These are phyloP conservation scores for Physcia stellaris DNA, from an alignment of 495 filamentous ascomycete species.

Conservation along the genomic window DNA sequence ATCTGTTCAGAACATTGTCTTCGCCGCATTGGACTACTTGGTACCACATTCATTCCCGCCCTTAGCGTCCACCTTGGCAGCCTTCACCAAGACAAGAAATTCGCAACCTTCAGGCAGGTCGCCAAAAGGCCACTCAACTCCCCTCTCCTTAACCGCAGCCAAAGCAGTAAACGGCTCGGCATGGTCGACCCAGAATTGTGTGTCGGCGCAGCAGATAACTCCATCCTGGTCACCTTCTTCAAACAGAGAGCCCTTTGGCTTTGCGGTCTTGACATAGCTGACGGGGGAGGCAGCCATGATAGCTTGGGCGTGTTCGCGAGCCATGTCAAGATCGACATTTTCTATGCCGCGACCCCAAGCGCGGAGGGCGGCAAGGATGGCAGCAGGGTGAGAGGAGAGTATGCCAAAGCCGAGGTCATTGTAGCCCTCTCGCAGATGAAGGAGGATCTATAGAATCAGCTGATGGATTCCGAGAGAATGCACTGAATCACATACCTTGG, in stretches of 20 bases:
- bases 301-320: constrained; percentile 11
- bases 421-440: constrained; percentile 14
- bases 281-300: constrained; percentile 23
- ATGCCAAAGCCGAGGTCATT: constrained; percentile 22
- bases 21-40: no score
- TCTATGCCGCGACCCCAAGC: constrained; percentile 14
- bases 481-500: no score
- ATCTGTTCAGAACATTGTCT: no score
- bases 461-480: no score
- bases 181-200: constrained; percentile 25
- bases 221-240: constrained; percentile 12
- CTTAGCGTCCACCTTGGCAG: no score
- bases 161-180: constrained; percentile 21
- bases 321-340: constrained; percentile 13
- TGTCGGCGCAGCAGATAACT: constrained; percentile 20
- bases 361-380: constrained; percentile 15
- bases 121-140: constrained; percentile 23
- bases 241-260: constrained; percentile 20
- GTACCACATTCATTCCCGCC: no score
- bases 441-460: no score
- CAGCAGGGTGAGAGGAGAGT: constrained; percentile 23
- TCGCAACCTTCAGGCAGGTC: constrained; percentile 25
- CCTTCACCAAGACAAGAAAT: no score
- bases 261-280: constrained; percentile 21
- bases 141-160: constrained; percentile 14